These are phyloP conservation scores for Amylocystis lapponica DNA, from an alignment of 768 basidiomycete species.

Conservation along the genomic window DNA sequence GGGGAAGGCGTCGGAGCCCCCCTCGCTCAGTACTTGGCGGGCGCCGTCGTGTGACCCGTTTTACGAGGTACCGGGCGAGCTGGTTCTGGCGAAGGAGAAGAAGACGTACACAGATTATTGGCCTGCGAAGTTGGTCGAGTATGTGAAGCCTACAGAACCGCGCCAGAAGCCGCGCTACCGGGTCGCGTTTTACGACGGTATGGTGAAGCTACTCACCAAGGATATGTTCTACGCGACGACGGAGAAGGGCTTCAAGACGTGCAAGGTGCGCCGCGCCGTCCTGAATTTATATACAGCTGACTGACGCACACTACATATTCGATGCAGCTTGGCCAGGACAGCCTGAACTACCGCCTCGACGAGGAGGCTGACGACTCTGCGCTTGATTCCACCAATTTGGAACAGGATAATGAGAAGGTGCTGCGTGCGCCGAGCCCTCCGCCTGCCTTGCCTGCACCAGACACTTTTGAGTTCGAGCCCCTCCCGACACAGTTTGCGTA, in stretches of 20 bases:
- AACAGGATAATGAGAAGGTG: slow-evolving; percentile 16
- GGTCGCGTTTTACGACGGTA: slow-evolving; percentile 56
- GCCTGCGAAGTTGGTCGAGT: slow-evolving; percentile 59
- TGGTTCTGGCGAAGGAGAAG: slow-evolving; percentile 47
- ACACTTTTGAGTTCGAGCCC: slow-evolving; percentile 37
- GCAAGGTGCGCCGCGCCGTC: slow-evolving; percentile 37
- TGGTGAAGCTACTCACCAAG: slow-evolving; percentile 34
- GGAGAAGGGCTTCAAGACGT: slow-evolving; percentile 57
- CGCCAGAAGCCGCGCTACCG: slow-evolving; percentile 41
- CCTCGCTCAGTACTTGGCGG: too few relatives aligned
- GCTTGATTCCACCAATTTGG: slow-evolving; percentile 6
- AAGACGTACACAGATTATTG: slow-evolving; percentile 42
- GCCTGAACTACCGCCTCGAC: slow-evolving; percentile 37
- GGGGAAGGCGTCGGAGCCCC: slow-evolving; percentile 1
- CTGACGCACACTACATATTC: slow-evolving; percentile 1
- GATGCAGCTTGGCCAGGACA: slow-evolving; percentile 50
- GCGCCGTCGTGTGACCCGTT: slow-evolving; percentile 42
- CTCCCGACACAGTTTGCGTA: slow-evolving; percentile 60
- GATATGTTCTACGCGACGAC: slow-evolving; percentile 52
- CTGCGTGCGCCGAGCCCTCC: slow-evolving; percentile 35
- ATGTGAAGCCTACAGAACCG: slow-evolving; percentile 38
- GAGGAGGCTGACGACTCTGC: slow-evolving; percentile 20
- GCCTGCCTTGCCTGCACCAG: slow-evolving; percentile 36
- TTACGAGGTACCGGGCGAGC: slow-evolving; percentile 62
- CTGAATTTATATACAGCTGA: not conserved